These are phyloP conservation scores for Bassia scoparia DNA, from an alignment of 148 eudicot species.

Conservation along the genomic window DNA sequence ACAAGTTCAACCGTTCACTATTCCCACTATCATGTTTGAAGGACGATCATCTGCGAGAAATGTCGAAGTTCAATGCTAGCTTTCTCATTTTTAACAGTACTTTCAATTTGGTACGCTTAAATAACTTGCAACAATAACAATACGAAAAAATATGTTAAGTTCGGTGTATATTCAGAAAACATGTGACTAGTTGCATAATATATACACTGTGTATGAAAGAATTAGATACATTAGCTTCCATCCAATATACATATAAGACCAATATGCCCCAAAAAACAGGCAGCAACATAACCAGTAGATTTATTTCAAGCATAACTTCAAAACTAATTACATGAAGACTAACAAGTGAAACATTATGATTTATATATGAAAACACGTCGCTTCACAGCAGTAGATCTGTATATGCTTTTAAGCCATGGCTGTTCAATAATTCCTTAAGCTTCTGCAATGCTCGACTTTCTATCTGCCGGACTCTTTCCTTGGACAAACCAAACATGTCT, in stretches of 20 bases:
- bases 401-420: slow-evolving; percentile 64
- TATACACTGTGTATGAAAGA: slow-evolving; percentile 7
- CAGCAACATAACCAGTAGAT: neutral
- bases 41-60: too few species aligned
- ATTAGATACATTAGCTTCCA: slow-evolving; percentile 4
- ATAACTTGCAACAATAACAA: too few species aligned
- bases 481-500: slow-evolving; percentile 59
- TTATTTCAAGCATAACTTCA: neutral
- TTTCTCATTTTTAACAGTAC: too few species aligned
- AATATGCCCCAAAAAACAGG: neutral
- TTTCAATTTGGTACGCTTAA: too few species aligned
- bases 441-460: slow-evolving; percentile 73
- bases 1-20: too few species aligned
- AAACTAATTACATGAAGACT: slow-evolving; percentile 16
- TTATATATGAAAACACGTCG: neutral
- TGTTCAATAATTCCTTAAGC: slow-evolving; percentile 59
- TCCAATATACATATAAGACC: slow-evolving; percentile 12
- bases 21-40: too few species aligned
- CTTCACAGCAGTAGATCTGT: slow-evolving; percentile 47
- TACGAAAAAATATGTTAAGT: too few species aligned
- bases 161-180: too few species aligned
- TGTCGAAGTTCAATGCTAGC: too few species aligned
- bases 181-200: neutral
- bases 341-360: neutral
- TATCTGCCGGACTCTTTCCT: slow-evolving; percentile 84